phyloP scores from a whole-genome alignment of 495 filamentous ascomycete species.

The Parathielavia hyrcaniae region DNA sequence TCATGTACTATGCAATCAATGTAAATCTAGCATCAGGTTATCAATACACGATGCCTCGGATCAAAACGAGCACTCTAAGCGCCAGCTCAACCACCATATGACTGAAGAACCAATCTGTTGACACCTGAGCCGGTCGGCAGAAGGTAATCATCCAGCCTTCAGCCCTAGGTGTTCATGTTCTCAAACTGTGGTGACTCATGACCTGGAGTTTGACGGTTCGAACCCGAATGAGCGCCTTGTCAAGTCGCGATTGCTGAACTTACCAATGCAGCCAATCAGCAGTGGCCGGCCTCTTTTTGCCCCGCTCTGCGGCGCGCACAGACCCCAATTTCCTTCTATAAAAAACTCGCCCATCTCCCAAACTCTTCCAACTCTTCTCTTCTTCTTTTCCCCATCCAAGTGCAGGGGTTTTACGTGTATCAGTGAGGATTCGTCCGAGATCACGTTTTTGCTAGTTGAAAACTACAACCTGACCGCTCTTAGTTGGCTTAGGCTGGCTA shows the following conservation, averaged over 20 bases:
- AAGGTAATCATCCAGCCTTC: too few relatives aligned
- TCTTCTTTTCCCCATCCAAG: slow-evolving; percentile 31
- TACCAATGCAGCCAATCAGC: not conserved
- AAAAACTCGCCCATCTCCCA: slow-evolving; percentile 6
- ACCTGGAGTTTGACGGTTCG: too few relatives aligned
- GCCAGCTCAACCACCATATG: not conserved
- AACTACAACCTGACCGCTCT: slow-evolving; percentile 50
- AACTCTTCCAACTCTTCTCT: slow-evolving; percentile 15
- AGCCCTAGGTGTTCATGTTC: too few relatives aligned
- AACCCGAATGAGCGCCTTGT: too few relatives aligned
- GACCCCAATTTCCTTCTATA: slow-evolving; percentile 21
- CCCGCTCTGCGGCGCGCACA: slow-evolving; percentile 25
- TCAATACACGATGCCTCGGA: too few relatives aligned
- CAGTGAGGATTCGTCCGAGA: slow-evolving; percentile 53
- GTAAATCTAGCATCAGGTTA: slow-evolving; percentile 11
- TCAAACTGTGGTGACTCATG: too few relatives aligned
- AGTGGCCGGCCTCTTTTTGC: not conserved
- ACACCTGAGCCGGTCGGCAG: too few relatives aligned
- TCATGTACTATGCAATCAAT: not conserved
- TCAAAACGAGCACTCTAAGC: too few relatives aligned
- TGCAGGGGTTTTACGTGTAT: slow-evolving; percentile 46
- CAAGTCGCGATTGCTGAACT: too few relatives aligned
- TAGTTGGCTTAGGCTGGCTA: slow-evolving; percentile 25
- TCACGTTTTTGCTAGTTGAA: slow-evolving; percentile 55
- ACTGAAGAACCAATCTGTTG: too few relatives aligned